A percentile compares a stretch with the other conserved stretches of the same genome.
Evolutionary conservation across 306 rosid genomes (phyloP).

Genomic region (Fragaria nilgerrensis): DNA sequence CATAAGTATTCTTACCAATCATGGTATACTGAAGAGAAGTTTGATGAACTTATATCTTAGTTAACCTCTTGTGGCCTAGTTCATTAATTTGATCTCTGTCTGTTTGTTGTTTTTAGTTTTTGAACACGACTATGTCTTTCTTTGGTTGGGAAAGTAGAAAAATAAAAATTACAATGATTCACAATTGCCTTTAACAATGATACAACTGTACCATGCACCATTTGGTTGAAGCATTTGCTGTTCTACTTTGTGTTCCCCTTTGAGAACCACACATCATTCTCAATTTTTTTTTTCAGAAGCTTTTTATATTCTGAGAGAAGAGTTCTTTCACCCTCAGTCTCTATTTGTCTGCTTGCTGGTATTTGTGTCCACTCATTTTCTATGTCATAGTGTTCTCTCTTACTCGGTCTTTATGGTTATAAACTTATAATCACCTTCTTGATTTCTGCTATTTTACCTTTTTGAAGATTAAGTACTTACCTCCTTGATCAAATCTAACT

Average conservation of each 20-base stretch:
- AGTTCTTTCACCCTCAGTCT: neutral
- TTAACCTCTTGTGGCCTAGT: neutral
- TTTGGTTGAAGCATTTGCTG: slow-evolving; percentile 29
- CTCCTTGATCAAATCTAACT: slow-evolving; percentile 8
- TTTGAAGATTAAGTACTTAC: neutral
- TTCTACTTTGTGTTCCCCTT: slow-evolving; percentile 18
- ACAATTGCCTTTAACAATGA: slow-evolving; percentile 19
- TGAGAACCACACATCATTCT: slow-evolving; percentile 19
- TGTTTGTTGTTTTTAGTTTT: neutral
- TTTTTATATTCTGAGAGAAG: slow-evolving; percentile 1
- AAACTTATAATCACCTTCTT: slow-evolving; percentile 6
- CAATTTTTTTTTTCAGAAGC: neutral
- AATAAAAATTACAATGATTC: neutral
- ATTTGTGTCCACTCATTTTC: neutral
- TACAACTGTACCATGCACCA: slow-evolving; percentile 20
- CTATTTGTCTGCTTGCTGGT: neutral
- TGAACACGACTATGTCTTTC: neutral
- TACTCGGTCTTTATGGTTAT: slow-evolving; percentile 16
- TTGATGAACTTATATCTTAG: neutral
- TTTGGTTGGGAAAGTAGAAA: neutral
- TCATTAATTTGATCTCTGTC: neutral
- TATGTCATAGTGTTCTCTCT: slow-evolving; percentile 16
- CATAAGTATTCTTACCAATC: neutral
- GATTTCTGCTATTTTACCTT: slow-evolving; percentile 9
- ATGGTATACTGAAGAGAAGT: neutral